Percentiles rank a stretch among this genome's conserved stretches.
Evolutionary conservation across 495 filamentous ascomycete species (phyloP).

Genomic region (Ramalina intermedia): DNA sequence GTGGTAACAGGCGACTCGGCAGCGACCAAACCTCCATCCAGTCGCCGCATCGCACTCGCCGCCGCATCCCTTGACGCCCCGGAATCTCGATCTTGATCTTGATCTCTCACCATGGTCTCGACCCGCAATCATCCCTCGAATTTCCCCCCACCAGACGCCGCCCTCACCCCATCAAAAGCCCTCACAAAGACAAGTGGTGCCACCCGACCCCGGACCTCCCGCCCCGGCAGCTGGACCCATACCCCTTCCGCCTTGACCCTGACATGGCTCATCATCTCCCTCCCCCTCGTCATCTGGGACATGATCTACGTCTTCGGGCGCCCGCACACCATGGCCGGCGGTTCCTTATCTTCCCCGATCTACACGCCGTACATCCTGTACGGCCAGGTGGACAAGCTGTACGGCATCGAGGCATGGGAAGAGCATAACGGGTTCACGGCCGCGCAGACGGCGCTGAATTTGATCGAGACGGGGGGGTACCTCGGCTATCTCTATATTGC

Average conservation of each 20-base stretch:
- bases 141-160: conserved; percentile 24
- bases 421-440: conserved; percentile 62
- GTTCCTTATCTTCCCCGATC: conserved; percentile 55
- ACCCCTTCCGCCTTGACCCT: conserved; percentile 49
- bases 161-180: conserved; percentile 9
- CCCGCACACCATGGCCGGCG: conserved; percentile 73
- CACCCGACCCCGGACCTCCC: not conserved
- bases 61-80: too few species aligned
- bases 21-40: too few species aligned
- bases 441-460: conserved; percentile 61
- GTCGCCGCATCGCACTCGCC: too few species aligned
- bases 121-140: conserved; percentile 36
- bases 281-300: conserved; percentile 79
- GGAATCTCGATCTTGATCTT: not conserved
- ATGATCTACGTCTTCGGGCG: conserved; percentile 65
- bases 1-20: too few species aligned
- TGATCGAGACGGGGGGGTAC: conserved; percentile 59
- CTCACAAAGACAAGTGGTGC: not conserved
- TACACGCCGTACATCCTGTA: conserved; percentile 76
- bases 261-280: conserved; percentile 62
- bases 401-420: conserved; percentile 66
- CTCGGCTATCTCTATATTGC: conserved; percentile 52
- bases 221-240: conserved; percentile 40
- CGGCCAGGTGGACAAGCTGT: conserved; percentile 65
- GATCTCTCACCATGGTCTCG: conserved; percentile 30